Base-by-base conservation (phyloP, 305 asterid species). In the Galium porrigens region DNA sequence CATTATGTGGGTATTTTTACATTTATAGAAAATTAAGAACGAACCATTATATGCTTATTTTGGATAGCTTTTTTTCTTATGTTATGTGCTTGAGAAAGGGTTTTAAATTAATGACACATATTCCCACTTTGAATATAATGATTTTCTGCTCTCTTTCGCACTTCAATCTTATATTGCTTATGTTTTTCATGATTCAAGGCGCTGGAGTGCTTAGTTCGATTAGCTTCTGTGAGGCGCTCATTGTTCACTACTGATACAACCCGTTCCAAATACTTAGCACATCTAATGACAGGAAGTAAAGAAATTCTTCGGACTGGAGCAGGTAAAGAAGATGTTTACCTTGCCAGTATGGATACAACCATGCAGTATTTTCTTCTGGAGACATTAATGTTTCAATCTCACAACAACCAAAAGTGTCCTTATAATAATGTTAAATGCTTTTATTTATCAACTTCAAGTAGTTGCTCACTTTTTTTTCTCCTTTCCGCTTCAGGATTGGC, bases 191-290 rank as follows among this genome's bases (percentile, higher is more conserved):
- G 51, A 41, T 61, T 41, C 61, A 76, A 94, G 99, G 86, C 97
- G 58, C 80, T 94, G 78, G 99, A 94, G 78, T 94, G 99, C 83
- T 79, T 94, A 79, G 94, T 94, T 41, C 80, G 99, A 56, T 69
- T 94, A 75, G 97, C 94, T 77, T 94, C 99, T 39, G 95, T 89
- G 54, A 83, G 99, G 61, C 96, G 99, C 66, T 94, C 99, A 70
- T 83, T 94, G 70, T 94, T 94, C 75, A 82, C 95, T 74, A 85
- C 79, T 79, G 97, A 94, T 69, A 79, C 85, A 55, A 76, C 94
- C 72, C 95, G 97, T 58, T 84, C 96, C 72, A 89, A 83, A 82
- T 94, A 79, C 78, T 74, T 94, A 84, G 94, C 85, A 77, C 97
- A 80, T 81, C 83, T 94, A 66, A 87, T 94, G 96, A 72, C 95